Conservation (phyloP, 495 filamentous ascomycete genomes). For the Pseudoneurospora amorphoporcata region DNA sequence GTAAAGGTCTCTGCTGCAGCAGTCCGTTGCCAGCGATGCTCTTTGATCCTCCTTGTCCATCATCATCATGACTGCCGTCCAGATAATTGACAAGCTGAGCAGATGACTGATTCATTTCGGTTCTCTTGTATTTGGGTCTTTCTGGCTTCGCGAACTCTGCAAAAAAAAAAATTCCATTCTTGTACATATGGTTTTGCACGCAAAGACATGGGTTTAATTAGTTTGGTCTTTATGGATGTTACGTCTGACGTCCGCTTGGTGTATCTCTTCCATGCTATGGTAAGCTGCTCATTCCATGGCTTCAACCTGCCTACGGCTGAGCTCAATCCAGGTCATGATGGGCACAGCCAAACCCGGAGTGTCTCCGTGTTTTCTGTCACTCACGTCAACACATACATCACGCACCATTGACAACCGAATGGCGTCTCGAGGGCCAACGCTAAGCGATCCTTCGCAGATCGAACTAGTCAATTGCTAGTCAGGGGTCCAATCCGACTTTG, state of each 20-base stretch:
- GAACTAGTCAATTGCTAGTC: not conserved
- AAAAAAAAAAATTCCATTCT: not conserved
- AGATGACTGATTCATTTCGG: not conserved
- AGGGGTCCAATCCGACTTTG: not conserved
- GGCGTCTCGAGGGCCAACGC: not conserved
- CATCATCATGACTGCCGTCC: not conserved
- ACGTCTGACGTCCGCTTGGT: not conserved
- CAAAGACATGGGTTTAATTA: not conserved
- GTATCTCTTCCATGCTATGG: not conserved
- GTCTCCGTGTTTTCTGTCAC: too few relatives aligned
- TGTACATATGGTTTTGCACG: not conserved
- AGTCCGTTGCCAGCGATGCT: not conserved
- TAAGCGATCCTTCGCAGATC: not conserved
- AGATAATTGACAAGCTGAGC: not conserved
- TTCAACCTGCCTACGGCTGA: not conserved
- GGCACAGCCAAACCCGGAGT: not conserved
- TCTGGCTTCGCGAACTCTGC: not conserved
- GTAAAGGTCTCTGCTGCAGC: not conserved
- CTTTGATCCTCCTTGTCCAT: not conserved
- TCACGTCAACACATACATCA: not conserved
- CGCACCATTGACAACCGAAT: not conserved
- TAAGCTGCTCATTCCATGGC: not conserved
- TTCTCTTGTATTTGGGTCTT: not conserved
- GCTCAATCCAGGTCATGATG: too few relatives aligned
- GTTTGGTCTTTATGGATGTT: not conserved